Percentiles rank a stretch among this genome's conserved stretches.
These are phyloP conservation scores for Yamagishiella unicocca DNA, from an alignment of 139 green algal species.

Conservation along the genomic window DNA sequence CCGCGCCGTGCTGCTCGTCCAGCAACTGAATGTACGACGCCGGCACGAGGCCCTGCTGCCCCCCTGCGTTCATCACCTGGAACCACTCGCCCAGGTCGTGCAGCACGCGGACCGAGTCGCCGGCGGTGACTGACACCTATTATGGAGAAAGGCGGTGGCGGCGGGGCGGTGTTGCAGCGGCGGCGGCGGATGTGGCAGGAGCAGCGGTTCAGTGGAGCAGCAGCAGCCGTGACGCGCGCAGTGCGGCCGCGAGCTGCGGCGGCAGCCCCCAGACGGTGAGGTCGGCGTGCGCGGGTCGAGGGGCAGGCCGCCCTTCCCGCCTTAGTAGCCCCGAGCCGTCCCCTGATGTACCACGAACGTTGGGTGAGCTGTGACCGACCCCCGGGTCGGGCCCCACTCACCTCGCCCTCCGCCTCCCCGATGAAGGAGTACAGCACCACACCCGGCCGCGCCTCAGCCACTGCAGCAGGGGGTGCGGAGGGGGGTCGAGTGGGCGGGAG, in stretches of 20 bases:
- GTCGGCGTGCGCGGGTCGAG: no score
- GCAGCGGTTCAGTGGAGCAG: no score
- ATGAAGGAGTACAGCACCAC: slow-evolving; percentile 48
- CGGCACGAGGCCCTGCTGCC: slow-evolving; percentile 46
- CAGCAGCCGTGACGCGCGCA: no score
- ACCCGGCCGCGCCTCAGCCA: slow-evolving; percentile 16
- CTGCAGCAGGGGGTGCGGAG: no score
- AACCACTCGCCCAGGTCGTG: slow-evolving; percentile 63
- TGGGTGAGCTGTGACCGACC: no score
- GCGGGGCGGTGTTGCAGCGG: not conserved
- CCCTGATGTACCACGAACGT: no score
- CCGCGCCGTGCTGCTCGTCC: slow-evolving; percentile 7
- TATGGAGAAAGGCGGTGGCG: not conserved
- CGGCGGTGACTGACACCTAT: slow-evolving; percentile 51
- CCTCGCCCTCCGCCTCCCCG: slow-evolving; percentile 39
- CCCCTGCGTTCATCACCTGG: slow-evolving; percentile 37
- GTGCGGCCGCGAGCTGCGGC: no score
- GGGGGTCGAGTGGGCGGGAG: not conserved
- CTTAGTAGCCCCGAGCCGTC: no score
- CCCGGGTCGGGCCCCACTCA: not conserved
- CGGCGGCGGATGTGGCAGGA: no score
- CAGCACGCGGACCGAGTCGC: slow-evolving; percentile 49
- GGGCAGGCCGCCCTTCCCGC: no score
- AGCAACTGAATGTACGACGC: slow-evolving; percentile 52
- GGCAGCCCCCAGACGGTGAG: no score